phyloP scores from a whole-genome alignment of 1,139 yeast genomes.

The Suzukiozyma palmioleophila region DNA sequence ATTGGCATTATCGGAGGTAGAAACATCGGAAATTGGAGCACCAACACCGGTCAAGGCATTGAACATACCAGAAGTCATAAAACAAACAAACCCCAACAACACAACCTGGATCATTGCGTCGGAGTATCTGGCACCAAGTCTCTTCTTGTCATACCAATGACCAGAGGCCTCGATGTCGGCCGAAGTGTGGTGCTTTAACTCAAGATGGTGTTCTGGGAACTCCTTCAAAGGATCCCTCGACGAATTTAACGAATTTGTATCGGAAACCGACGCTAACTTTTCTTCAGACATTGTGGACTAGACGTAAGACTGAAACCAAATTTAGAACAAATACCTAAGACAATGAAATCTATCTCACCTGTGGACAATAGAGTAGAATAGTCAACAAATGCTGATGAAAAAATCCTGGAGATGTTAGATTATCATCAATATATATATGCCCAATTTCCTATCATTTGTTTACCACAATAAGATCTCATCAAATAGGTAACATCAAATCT shows the following conservation, averaged over 20 bases:
- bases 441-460: too few species aligned
- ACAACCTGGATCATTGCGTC: conserved; percentile 42
- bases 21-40: conserved; percentile 37
- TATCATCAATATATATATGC: too few species aligned
- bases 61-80: conserved; percentile 56
- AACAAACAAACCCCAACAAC: conserved; percentile 46
- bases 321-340: too few species aligned
- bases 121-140: conserved; percentile 25
- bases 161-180: conserved; percentile 29
- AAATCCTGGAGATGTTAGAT: too few species aligned
- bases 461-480: too few species aligned
- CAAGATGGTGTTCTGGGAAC: conserved; percentile 17
- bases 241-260: neutral
- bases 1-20: conserved; percentile 47
- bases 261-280: neutral
- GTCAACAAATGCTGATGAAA: too few species aligned
- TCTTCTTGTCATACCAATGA: conserved; percentile 39
- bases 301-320: neutral
- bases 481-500: neutral
- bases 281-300: neutral
- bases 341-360: too few species aligned
- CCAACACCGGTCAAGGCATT: conserved; percentile 57
- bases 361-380: too few species aligned
- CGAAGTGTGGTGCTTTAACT: conserved; percentile 22
- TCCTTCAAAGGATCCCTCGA: neutral